Evolutionary conservation across 371 early-diverging fungal genomes (phyloP), one percentile per base, ranked within the genome.

Genomic region (Apophysomyces variabilis): DNA sequence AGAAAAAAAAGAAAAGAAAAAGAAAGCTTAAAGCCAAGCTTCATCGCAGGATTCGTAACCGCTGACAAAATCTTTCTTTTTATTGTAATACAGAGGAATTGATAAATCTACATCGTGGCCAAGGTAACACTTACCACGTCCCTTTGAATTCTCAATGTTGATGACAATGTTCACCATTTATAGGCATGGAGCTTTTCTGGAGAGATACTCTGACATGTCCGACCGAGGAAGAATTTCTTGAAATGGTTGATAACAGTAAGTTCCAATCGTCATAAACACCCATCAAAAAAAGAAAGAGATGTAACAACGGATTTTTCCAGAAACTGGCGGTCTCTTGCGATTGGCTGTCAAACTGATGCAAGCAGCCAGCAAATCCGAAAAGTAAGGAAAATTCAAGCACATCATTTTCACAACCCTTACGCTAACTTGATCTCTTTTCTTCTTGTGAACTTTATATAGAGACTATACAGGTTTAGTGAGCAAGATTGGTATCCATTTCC

Each of bases 271-370:
- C 32, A 26, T 26, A 26, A 26, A 26, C 32, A 26, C 3, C 32
- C 32, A 26, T 3, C 3, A 1, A 26, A 26, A 26, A 26, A 26
- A 26, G 32, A 1, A 26, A 26, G 32, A 18, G 18, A 78, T 65
- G 26, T 64, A 26, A 12, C 13, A 32, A 38, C 26, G 21, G 5
- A 37, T 44, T 63, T 9, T 11, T 37, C 21, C 76, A 94, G 94
- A 98, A 79, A 99, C 99, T 1, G 94, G 97, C 46, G 98, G 97
- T 35, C 82, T 99, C n/a, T 82, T 99, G 63, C 84, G 98, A 50
- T 82, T 99, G 37, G 97, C 93, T 11, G 92, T 97, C 13, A 89
- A 91, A 73, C 71, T 97, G 66, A 97, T 99, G 99, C 91, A 93
- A 67, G 86, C 68, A 60, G 85, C 85, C 1, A 81, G 86, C 61